phyloP scores from a whole-genome alignment of 441 rosid species.

The Pelargonium cotyledonis region DNA sequence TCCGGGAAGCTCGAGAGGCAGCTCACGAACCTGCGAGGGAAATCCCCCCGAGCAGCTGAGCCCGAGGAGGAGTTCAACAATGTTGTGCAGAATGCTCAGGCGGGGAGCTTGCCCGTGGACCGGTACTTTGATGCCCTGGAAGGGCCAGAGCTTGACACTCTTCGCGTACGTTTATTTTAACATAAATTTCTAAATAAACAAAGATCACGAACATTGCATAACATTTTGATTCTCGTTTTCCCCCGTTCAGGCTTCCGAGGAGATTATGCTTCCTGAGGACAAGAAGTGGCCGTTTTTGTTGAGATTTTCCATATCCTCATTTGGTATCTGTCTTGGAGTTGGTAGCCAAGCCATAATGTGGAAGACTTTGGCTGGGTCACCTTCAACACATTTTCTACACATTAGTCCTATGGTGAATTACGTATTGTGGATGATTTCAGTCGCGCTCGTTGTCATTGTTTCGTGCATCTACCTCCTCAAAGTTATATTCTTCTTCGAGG shows the following conservation, averaged over 20 bases:
- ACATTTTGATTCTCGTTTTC: background rate
- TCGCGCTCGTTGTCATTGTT: constrained; percentile 40
- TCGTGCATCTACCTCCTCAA: constrained; percentile 49
- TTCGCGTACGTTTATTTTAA: constrained; percentile 44
- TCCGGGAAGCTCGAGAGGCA: constrained; percentile 78
- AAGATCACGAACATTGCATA: too few species aligned
- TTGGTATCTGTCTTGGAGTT: constrained; percentile 83
- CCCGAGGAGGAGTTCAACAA: constrained; percentile 14
- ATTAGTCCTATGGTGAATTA: constrained; percentile 37
- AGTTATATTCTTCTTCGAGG: constrained; percentile 60
- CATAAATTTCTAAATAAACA: background rate
- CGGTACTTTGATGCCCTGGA: constrained; percentile 72
- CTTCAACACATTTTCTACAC: constrained; percentile 59
- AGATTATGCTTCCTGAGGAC: constrained; percentile 66
- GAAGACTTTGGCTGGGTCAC: constrained; percentile 60
- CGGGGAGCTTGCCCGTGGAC: constrained; percentile 51
- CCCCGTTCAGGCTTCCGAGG: constrained; percentile 50
- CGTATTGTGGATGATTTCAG: constrained; percentile 58
- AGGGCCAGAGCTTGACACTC: constrained; percentile 82
- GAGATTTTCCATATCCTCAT: constrained; percentile 62
- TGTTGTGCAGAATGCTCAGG: constrained; percentile 25
- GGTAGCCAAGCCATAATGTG: constrained; percentile 89
- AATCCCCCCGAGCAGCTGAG: constrained; percentile 24
- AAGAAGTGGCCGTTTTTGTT: constrained; percentile 82
- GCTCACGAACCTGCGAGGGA: constrained; percentile 50